Base-by-base conservation (phyloP, 1,284 basidiomycete genomes). In the Trichosporon ovoides region DNA sequence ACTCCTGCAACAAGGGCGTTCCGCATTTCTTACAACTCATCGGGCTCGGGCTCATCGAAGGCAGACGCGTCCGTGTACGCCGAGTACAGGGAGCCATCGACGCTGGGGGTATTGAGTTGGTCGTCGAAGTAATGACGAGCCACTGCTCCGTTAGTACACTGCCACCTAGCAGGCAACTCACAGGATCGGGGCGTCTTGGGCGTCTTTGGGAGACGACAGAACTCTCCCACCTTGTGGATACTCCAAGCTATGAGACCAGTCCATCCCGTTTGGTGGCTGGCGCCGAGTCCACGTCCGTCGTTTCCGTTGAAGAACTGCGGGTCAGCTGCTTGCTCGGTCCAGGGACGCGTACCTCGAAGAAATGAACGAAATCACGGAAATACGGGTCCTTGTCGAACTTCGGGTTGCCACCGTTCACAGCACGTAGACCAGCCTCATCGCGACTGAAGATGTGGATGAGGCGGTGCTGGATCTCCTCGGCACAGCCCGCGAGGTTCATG, bases 261-360 rank as follows among this genome's bases (percentile, higher is more conserved):
- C 88, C 95, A 98, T 68, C 94, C 94, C 62, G 92, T 97, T 78
- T 98, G 95, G 79, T 98, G 95, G 6, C 91, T 94, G 1, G 95
- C 95, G 38, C 95, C 95, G 18, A 97, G 81, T 20, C 95, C 95
- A 59, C 87, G 84, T 11, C 94, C 95, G 61, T 83, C 86, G 70
- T 98, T 91, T 24, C 87, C 94, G 74, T 98, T 89, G 86, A 98
- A 98, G 81, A 89, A 97, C 87, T 92, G 65, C 62, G 9, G 28
- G 48, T 50, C 48, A 50, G 48, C 12, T 56, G 36, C 38, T n/a
- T 13, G 31, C 28, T 46, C 3, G 19, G 31, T 24, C 18, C 28
- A 12, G 9, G 28, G 28, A 16, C 18, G 16, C 28, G 28, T 35
- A 46, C 31, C 37, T 38, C 38, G 14, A 43, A 57, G 43, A 50